Evolutionary conservation across 2,329 filamentous ascomycete species (phyloP).

Genomic region (Rhynchosporium graminicola): DNA sequence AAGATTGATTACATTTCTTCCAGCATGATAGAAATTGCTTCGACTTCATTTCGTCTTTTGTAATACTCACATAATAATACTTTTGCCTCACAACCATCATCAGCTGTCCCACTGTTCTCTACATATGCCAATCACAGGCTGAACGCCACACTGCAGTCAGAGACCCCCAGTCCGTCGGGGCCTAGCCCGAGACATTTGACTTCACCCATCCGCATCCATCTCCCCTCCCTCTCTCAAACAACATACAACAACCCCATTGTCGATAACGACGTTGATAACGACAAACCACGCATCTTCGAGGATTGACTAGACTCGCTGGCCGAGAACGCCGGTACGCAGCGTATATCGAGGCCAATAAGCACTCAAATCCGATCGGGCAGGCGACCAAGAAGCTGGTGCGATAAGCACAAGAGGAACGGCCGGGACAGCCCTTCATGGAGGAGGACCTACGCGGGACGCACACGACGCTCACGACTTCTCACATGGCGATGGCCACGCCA

Average conservation of each 20-base stretch:
- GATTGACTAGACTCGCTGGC: constrained; percentile 29
- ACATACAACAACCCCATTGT: constrained; percentile 9
- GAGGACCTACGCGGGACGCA: constrained; percentile 30
- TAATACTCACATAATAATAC: not conserved
- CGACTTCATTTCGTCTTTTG: not conserved
- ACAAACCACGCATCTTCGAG: constrained; percentile 13
- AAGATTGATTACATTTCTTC: too few species aligned
- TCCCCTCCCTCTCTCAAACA: constrained; percentile 7
- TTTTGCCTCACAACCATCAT: constrained; percentile 4
- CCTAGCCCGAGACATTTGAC: not conserved
- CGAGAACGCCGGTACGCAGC: constrained; percentile 27
- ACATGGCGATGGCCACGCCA: constrained; percentile 21
- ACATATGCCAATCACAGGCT: not conserved
- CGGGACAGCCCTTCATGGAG: constrained; percentile 22
- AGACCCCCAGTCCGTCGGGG: constrained; percentile 3
- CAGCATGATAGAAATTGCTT: not conserved
- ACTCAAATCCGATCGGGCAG: constrained; percentile 7
- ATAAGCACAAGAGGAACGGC: constrained; percentile 20
- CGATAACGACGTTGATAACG: constrained; percentile 1
- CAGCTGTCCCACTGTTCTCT: not conserved
- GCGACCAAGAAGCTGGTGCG: constrained; percentile 12
- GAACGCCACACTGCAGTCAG: constrained; percentile 13
- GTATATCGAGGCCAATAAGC: constrained; percentile 4
- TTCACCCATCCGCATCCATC: not conserved
- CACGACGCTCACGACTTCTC: constrained; percentile 31